A percentile compares a stretch with the other conserved stretches of the same genome.
Conservation (phyloP, 2,329 filamentous ascomycete species). For the Xylaria sp. region DNA sequence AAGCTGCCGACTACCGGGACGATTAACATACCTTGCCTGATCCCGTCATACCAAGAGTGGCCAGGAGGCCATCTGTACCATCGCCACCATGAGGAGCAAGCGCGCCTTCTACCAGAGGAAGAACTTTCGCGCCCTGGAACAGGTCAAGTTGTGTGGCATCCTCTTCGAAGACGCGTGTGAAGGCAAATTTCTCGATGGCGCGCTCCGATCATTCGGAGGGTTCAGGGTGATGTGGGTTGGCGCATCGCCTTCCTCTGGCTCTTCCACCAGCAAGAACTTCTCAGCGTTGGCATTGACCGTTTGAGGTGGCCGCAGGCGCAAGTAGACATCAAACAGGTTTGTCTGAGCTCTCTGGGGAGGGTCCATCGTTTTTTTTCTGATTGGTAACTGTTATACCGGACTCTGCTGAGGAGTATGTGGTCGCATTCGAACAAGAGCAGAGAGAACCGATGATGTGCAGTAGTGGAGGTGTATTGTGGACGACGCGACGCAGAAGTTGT, state of each 20-base stretch:
- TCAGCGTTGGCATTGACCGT: slow-evolving; percentile 55
- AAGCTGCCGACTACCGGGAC: background rate
- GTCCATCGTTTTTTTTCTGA: slow-evolving; percentile 46
- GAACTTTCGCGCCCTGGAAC: slow-evolving; percentile 79
- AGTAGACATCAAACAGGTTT: slow-evolving; percentile 87
- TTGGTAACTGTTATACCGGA: background rate
- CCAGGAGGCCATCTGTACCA: slow-evolving; percentile 86
- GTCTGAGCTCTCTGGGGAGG: slow-evolving; percentile 50
- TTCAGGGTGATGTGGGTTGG: slow-evolving; percentile 77
- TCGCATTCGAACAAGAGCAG: background rate
- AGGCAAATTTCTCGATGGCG: slow-evolving; percentile 91
- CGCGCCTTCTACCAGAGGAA: slow-evolving; percentile 80
- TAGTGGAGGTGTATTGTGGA: background rate
- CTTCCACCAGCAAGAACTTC: slow-evolving; percentile 81
- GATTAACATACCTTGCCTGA: slow-evolving; percentile 81
- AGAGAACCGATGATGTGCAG: background rate
- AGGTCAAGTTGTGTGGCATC: slow-evolving; percentile 82
- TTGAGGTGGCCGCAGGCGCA: slow-evolving; percentile 77
- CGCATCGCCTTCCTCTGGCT: slow-evolving; percentile 49
- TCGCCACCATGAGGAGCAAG: slow-evolving; percentile 74
- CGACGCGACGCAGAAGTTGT: background rate
- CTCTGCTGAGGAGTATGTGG: background rate
- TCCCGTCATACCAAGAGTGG: slow-evolving; percentile 91
- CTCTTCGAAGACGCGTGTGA: slow-evolving; percentile 92
- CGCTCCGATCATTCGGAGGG: slow-evolving; percentile 82